These are phyloP conservation scores for Ascodesmis nigricans DNA, from an alignment of 495 filamentous ascomycete genomes.

Conservation along the genomic window DNA sequence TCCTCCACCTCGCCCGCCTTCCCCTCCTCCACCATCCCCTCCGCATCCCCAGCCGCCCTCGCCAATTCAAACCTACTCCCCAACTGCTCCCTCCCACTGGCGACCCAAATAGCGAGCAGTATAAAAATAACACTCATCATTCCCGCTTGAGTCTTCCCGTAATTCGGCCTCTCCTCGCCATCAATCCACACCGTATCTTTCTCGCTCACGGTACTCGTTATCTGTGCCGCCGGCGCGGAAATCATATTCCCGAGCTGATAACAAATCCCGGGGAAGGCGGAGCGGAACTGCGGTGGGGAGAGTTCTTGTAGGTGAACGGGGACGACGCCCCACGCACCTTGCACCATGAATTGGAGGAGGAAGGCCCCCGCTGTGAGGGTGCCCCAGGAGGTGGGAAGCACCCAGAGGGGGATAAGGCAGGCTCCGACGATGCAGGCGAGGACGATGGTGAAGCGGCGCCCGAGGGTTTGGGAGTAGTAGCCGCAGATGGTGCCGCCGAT, in stretches of 20 bases:
- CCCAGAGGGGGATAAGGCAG: slow-evolving; percentile 47
- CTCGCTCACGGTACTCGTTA: slow-evolving; percentile 46
- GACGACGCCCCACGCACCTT: slow-evolving; percentile 58
- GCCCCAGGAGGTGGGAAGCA: slow-evolving; percentile 35
- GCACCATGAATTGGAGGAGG: slow-evolving; percentile 57
- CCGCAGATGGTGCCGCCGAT: slow-evolving; percentile 52
- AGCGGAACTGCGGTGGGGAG: slow-evolving; percentile 50
- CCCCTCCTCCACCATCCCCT: slow-evolving; percentile 12
- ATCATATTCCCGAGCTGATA: slow-evolving; percentile 64
- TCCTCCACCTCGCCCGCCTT: background rate
- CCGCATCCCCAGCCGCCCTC: slow-evolving; percentile 32
- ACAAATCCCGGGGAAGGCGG: slow-evolving; percentile 40
- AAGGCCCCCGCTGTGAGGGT: slow-evolving; percentile 44
- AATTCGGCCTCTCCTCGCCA: slow-evolving; percentile 36
- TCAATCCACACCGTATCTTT: slow-evolving; percentile 26
- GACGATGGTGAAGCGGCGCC: slow-evolving; percentile 45
- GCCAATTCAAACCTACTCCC: slow-evolving; percentile 43
- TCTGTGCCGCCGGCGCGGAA: slow-evolving; percentile 47
- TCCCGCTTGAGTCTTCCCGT: slow-evolving; percentile 45
- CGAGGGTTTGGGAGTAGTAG: slow-evolving; percentile 48
- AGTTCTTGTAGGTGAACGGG: slow-evolving; percentile 65
- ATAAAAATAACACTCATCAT: slow-evolving; percentile 43
- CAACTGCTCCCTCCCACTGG: slow-evolving; percentile 41
- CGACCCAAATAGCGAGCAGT: slow-evolving; percentile 28
- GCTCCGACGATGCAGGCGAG: slow-evolving; percentile 33